phyloP scores from a whole-genome alignment of 2,329 filamentous ascomycete species.

The Fusarium papillatum region DNA sequence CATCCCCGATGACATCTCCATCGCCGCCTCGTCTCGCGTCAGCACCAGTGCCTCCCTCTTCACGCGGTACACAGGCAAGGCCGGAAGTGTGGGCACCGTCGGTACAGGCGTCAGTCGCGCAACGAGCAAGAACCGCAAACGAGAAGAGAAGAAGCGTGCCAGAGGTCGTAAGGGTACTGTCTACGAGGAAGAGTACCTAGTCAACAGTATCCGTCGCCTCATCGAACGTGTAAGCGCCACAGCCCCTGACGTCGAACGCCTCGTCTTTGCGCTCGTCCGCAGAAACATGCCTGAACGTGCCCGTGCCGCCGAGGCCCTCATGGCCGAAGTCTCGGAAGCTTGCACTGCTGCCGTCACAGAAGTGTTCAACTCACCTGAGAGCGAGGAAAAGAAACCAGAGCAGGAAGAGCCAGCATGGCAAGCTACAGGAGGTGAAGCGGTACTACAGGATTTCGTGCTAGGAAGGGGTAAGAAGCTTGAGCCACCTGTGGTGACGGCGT shows the following conservation, averaged over 20 bases:
- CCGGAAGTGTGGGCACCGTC: constrained; percentile 73
- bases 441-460: constrained; percentile 64
- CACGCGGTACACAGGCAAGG: constrained; percentile 88
- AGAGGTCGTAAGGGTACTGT: constrained; percentile 96
- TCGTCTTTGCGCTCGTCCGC: constrained; percentile 83
- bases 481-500: constrained; percentile 61
- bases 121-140: constrained; percentile 87
- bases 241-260: constrained; percentile 77
- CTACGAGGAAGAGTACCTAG: constrained; percentile 97
- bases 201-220: constrained; percentile 87
- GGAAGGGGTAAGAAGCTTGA: constrained; percentile 60
- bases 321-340: constrained; percentile 80
- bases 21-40: constrained; percentile 85
- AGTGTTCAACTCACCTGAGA: constrained; percentile 66
- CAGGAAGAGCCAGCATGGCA: constrained; percentile 44
- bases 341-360: constrained; percentile 78
- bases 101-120: constrained; percentile 82
- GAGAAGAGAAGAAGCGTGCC: constrained; percentile 96
- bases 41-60: constrained; percentile 91
- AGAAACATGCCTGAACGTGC: constrained; percentile 91
- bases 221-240: constrained; percentile 85
- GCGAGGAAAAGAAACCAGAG: constrained; percentile 33
- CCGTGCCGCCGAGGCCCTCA: constrained; percentile 79
- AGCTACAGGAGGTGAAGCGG: constrained; percentile 64
- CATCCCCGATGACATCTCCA: constrained; percentile 91